These are phyloP conservation scores for Phytophthora pluvialis DNA, from an alignment of 352 stramenopile species.

Conservation along the genomic window DNA sequence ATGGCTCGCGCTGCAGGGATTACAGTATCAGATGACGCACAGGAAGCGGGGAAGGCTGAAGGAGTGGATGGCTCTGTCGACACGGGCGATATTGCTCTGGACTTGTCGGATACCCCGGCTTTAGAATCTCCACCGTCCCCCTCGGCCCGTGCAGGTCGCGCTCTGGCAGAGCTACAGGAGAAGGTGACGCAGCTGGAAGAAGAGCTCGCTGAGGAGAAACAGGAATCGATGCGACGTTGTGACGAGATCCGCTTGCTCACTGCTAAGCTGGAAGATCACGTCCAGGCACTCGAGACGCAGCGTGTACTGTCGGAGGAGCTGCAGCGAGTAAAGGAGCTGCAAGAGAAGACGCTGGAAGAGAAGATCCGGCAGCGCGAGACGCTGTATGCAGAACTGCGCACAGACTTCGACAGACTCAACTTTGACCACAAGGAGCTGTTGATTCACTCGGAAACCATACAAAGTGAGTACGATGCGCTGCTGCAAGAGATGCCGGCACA, in stretches of 20 bases:
- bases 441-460: conserved; percentile 81
- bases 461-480: conserved; percentile 71
- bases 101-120: conserved; percentile 25
- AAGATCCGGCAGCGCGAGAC: conserved; percentile 71
- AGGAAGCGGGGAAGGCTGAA: conserved; percentile 3
- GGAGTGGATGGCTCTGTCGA: conserved; percentile 16
- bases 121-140: conserved; percentile 40
- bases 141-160: conserved; percentile 59
- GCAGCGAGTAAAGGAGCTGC: conserved; percentile 70
- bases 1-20: neutral
- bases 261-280: conserved; percentile 69
- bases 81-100: conserved; percentile 34
- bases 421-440: conserved; percentile 86
- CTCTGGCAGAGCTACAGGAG: conserved; percentile 76
- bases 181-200: conserved; percentile 76
- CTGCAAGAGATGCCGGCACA: conserved; percentile 61
- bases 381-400: conserved; percentile 57
- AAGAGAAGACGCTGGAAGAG: conserved; percentile 69
- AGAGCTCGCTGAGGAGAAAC: conserved; percentile 80
- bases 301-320: conserved; percentile 70
- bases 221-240: conserved; percentile 72
- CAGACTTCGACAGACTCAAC: conserved; percentile 78
- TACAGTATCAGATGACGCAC: conserved; percentile 10
- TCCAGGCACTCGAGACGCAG: conserved; percentile 60
- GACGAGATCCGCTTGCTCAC: conserved; percentile 80